Conservation (phyloP, 2,329 filamentous ascomycete genomes). For the Beauveria sp. region DNA sequence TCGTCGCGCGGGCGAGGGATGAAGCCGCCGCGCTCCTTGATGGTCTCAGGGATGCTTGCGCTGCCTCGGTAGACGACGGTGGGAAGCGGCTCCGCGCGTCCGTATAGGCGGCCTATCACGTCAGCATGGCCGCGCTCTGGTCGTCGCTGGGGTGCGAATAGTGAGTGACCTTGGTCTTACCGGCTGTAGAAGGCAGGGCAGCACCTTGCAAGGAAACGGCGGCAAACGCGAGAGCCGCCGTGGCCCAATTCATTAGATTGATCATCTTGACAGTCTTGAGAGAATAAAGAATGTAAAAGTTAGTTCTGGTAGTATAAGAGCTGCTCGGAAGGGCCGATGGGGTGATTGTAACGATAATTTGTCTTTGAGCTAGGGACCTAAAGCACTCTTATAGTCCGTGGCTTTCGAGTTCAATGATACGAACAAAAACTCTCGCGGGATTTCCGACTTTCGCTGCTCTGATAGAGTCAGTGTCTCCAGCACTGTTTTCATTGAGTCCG, state of each 20-base stretch:
- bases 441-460: background rate
- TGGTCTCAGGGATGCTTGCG: background rate
- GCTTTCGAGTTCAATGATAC: background rate
- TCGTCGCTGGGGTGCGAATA: background rate
- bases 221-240: background rate
- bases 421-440: background rate
- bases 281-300: background rate
- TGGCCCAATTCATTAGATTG: background rate
- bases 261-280: background rate
- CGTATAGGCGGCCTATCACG: background rate
- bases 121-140: too few species aligned
- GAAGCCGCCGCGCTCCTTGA: background rate
- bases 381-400: background rate
- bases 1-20: background rate
- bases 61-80: background rate
- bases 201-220: background rate
- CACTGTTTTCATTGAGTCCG: background rate
- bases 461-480: background rate
- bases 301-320: background rate
- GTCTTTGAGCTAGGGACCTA: background rate
- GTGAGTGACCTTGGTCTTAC: background rate
- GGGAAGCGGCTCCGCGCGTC: background rate
- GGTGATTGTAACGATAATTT: background rate
- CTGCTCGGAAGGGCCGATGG: background rate
- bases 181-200: background rate